Base-by-base conservation (phyloP, 495 filamentous ascomycete genomes). In the Penicillium parvum region DNA sequence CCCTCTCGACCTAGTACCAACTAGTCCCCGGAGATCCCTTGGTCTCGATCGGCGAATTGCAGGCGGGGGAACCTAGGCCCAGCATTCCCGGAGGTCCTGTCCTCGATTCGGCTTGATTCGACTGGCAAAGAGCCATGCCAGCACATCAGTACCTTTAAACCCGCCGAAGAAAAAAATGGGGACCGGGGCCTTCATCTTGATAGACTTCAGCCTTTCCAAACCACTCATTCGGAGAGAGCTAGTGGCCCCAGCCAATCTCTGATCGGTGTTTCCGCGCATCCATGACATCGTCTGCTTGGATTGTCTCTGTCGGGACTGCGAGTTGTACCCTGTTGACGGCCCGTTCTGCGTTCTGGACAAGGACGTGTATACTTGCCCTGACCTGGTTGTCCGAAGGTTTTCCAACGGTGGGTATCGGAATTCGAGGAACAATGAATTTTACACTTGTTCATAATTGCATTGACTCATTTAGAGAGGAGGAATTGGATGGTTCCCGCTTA, bases 41-140 rank as follows among this genome's bases (percentile, higher is more conserved):
- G 33, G 20, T 30, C 11, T 53, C 10, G 53, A 57, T 60, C 53
- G 47, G 50, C 57, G 44, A 54, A 54, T 60, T 54, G 53, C 52
- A 53, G 47, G 43, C 30, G 32, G 29, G 33, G 37, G 34, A 55
- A 48, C 21, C 39, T 45, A 29, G 40, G 44, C 45, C 49, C 45
- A 43, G 37, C 7, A 37, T 38, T 27, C 36, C 32, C 52, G 41
- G 52, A 45, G 30, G 40, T 19, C 19, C 37, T 14, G 29, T 15
- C 33, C 45, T 60, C 48, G 32, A 51, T 67, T 79, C 70, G 76
- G 80, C 44, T 55, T 37, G 32, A 57, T 54, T 58, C 77, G 71
- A 86, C 83, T 92, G 88, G 89, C 74, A 78, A 81, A 71, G 76
- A 86, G 73, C 73, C 66, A 83, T 84, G 89, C 89, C 89, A 96